Base-by-base conservation (phyloP, 1,139 yeast species). In the Wickerhamomyces sp. region DNA sequence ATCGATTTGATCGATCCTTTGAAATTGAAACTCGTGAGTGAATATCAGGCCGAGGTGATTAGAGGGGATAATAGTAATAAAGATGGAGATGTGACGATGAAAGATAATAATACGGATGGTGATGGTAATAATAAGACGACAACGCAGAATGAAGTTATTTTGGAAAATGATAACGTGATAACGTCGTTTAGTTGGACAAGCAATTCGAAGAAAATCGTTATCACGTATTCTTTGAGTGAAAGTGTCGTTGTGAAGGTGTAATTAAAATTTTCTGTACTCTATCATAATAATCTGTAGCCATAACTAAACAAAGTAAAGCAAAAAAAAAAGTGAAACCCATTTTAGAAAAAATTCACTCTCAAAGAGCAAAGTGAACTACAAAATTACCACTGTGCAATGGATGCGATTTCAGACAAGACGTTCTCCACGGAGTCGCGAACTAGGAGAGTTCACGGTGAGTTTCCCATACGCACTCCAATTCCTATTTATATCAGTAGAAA, bases 401-500 rank as follows among this genome's bases (percentile, higher is more conserved):
- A 83, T 56, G 88, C 82, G 21, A 82, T 83, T 33, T 69, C 88
- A 3, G 91, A 82, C 46, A 67, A 80, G 32, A 72, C 75, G 12
- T 78, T 81, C 56, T 67, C 71, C 13, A 77, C 72, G 15, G 58
- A 64, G 1, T 60, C 61, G 2, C 45, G 34, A 15, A 30, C 30
- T 5, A 44, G 35, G 33, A 23, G 29, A 3, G 9, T 31, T 12
- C 32, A 31, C 15, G 40, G 46, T 44, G 14, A 3, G 47, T 20
- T 28, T 14, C 17, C 43, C 36, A 16, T 48, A 53, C 6, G 44
- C 49, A 28, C 33, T 47, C 4, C n/a, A n/a, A n/a, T n/a, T n/a
- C n/a, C n/a, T n/a, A n/a, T n/a, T n/a, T n/a, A n/a, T n/a, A n/a
- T n/a, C n/a, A n/a, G n/a, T n/a, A n/a, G n/a, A n/a, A n/a, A n/a